phyloP scores from a whole-genome alignment of 495 filamentous ascomycete genomes.

The Terfezia claveryi region DNA sequence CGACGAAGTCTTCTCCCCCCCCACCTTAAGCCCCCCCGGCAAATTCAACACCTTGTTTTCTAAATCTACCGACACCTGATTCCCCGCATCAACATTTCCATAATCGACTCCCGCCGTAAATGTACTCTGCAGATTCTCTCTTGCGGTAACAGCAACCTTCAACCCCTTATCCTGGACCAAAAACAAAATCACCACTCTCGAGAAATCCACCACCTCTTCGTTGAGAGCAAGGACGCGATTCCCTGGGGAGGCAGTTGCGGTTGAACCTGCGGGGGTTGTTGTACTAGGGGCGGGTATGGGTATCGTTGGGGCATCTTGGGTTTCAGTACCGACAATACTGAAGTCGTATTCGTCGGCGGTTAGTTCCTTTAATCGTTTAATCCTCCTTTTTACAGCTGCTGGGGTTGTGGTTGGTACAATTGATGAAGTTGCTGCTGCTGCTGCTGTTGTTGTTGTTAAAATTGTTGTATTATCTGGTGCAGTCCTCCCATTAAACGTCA shows the following conservation, averaged over 20 bases:
- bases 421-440: slow-evolving; percentile 14
- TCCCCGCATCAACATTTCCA: slow-evolving; percentile 7
- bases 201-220: slow-evolving; percentile 40
- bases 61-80: slow-evolving; percentile 8
- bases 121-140: slow-evolving; percentile 32
- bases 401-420: slow-evolving; percentile 21
- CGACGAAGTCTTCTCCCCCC: no score
- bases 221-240: slow-evolving; percentile 9
- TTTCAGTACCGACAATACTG: not conserved
- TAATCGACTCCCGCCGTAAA: slow-evolving; percentile 23
- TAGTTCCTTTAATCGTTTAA: not conserved
- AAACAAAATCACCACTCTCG: slow-evolving; percentile 38
- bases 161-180: slow-evolving; percentile 36
- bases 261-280: not conserved
- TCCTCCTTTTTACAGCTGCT: not conserved
- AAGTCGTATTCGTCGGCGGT: not conserved
- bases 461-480: slow-evolving; percentile 21
- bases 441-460: slow-evolving; percentile 5
- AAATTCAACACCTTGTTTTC: slow-evolving; percentile 12
- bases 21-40: not conserved
- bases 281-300: not conserved
- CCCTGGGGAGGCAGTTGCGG: not conserved
- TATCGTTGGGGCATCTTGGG: not conserved
- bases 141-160: slow-evolving; percentile 32
- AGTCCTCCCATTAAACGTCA: slow-evolving; percentile 47